Conservation (phyloP, 2,329 filamentous ascomycete species). For the Claviceps citrina region DNA sequence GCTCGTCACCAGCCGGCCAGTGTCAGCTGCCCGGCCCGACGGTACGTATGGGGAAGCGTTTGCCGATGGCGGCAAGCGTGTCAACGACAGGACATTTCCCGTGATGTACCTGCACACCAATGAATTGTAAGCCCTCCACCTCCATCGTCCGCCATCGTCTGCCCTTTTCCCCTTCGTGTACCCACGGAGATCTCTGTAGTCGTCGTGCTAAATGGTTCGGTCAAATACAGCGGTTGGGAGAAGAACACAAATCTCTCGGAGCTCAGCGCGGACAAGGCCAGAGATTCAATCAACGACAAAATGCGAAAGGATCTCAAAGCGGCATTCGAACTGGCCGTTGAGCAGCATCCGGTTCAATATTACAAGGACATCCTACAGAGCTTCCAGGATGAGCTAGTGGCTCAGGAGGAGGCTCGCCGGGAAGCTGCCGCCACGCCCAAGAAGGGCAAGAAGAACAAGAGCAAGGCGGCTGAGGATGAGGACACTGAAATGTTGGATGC, state of each 20-base stretch:
- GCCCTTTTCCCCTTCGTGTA: background rate
- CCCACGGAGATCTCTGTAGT: no score
- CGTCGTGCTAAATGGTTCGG: background rate
- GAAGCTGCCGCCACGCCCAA: conserved; percentile 26
- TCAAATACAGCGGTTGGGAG: conserved; percentile 62
- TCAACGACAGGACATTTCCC: conserved; percentile 71
- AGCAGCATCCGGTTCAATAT: conserved; percentile 60
- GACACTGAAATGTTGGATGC: conserved; percentile 47
- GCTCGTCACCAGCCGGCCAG: conserved; percentile 63
- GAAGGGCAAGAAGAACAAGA: conserved; percentile 30
- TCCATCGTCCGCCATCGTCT: no score
- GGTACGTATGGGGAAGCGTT: conserved; percentile 80
- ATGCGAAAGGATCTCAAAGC: conserved; percentile 63
- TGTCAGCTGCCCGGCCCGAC: conserved; percentile 67
- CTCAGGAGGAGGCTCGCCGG: conserved; percentile 33
- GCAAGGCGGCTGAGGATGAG: conserved; percentile 38
- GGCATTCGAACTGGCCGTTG: conserved; percentile 66
- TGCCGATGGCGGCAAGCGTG: conserved; percentile 73
- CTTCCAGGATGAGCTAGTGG: conserved; percentile 49
- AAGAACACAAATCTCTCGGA: conserved; percentile 68
- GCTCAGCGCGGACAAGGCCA: conserved; percentile 58
- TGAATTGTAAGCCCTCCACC: conserved; percentile 79
- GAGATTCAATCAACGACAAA: conserved; percentile 55
- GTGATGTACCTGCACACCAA: conserved; percentile 93
- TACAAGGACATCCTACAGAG: conserved; percentile 70